phyloP scores from a whole-genome alignment of 306 rosid genomes.

The Castanea mollissima region DNA sequence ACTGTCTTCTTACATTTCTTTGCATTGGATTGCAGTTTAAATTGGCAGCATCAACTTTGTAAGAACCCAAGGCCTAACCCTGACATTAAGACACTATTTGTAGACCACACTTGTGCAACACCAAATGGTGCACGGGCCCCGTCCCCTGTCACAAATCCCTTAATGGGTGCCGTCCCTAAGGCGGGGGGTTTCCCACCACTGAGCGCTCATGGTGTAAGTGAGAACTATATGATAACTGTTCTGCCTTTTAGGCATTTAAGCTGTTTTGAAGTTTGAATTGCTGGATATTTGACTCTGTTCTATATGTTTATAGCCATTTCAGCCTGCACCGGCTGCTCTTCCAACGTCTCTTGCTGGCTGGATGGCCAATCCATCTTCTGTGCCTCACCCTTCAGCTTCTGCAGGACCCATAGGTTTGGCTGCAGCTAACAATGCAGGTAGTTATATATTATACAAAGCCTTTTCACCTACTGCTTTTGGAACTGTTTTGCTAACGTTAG shows the following conservation, averaged over 20 bases:
- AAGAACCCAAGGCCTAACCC: slow-evolving; percentile 98
- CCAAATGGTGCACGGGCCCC: slow-evolving; percentile 99
- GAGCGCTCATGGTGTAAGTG: slow-evolving; percentile 94
- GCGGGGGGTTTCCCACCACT: slow-evolving; percentile 89
- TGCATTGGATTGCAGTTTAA: slow-evolving; percentile 64
- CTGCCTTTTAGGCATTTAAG: neutral
- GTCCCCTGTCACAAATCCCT: slow-evolving; percentile 95
- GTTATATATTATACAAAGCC: neutral
- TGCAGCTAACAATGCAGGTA: slow-evolving; percentile 75
- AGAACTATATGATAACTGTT: slow-evolving; percentile 2
- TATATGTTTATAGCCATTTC: slow-evolving; percentile 75
- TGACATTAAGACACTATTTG: slow-evolving; percentile 96
- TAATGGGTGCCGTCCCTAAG: slow-evolving; percentile 93
- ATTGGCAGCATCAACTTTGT: slow-evolving; percentile 99
- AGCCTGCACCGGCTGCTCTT: slow-evolving; percentile 82
- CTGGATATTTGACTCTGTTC: slow-evolving; percentile 29
- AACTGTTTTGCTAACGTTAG: neutral
- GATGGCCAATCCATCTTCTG: slow-evolving; percentile 92
- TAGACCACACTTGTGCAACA: slow-evolving; percentile 97
- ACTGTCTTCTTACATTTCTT: slow-evolving; percentile 9
- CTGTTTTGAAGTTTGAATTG: slow-evolving; percentile 7
- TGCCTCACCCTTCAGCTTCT: slow-evolving; percentile 90
- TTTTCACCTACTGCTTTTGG: neutral
- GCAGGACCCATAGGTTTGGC: slow-evolving; percentile 90
- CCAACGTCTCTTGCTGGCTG: slow-evolving; percentile 96